Evolutionary conservation across 768 basidiomycete species (phyloP).

Genomic region (Hemileccinum impolitum): DNA sequence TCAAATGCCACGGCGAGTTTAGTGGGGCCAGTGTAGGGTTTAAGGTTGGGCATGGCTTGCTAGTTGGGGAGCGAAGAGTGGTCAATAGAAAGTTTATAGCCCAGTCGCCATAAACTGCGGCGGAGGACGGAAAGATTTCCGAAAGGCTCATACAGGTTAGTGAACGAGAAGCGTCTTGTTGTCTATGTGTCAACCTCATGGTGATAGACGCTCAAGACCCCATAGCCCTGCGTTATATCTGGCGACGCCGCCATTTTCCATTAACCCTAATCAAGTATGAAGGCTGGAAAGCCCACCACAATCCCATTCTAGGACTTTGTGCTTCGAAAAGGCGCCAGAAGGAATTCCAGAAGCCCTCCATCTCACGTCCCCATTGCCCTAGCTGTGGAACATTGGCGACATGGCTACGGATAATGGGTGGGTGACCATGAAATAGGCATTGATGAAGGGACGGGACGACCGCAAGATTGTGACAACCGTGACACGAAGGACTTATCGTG

Average conservation of each 20-base stretch:
- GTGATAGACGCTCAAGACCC: neutral
- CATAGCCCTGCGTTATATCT: neutral
- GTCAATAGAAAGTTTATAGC: neutral
- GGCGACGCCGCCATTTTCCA: neutral
- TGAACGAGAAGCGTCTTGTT: neutral
- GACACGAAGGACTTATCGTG: no score
- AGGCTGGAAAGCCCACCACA: neutral
- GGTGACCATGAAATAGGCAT: no score
- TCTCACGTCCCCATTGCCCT: no score
- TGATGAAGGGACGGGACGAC: no score
- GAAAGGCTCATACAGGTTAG: neutral
- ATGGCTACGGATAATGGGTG: no score
- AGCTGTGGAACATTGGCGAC: no score
- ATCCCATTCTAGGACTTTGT: no score
- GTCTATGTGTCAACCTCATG: neutral
- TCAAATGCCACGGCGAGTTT: conserved; percentile 45
- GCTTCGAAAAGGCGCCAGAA: no score
- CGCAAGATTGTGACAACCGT: no score
- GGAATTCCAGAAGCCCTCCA: no score
- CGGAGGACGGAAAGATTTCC: neutral
- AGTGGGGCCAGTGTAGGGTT: conserved; percentile 3
- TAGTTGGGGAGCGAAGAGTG: neutral
- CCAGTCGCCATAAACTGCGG: neutral
- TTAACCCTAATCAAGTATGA: neutral
- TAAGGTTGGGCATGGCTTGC: conserved; percentile 6